phyloP scores from a whole-genome alignment of 176 grass and related monocot species.

The Eragrostis curvula region DNA sequence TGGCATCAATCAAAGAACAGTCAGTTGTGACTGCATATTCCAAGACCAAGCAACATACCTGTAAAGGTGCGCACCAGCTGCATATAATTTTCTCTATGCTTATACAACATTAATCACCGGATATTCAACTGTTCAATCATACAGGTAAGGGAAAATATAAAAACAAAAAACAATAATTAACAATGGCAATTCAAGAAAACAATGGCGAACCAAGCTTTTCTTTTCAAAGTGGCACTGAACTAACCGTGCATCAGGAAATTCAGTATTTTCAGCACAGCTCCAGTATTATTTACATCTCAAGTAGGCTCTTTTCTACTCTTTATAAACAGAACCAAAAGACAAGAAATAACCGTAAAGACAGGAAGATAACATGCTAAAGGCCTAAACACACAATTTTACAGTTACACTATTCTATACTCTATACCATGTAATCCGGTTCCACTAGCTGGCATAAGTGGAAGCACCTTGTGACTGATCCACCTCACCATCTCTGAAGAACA shows the following conservation, averaged over 20 bases:
- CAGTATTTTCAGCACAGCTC: constrained; percentile 26
- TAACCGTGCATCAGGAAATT: constrained; percentile 29
- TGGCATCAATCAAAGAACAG: background rate
- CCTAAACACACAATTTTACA: constrained; percentile 27
- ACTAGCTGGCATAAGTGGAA: constrained; percentile 31
- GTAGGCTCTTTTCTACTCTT: constrained; percentile 28
- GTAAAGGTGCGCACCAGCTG: background rate
- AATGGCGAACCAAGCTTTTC: background rate
- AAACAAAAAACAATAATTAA: background rate
- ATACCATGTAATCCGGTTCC: constrained; percentile 33
- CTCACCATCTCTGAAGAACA: constrained; percentile 48
- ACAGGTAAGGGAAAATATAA: constrained; percentile 3
- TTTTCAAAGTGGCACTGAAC: constrained; percentile 24
- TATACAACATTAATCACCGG: constrained; percentile 4
- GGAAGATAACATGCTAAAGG: background rate
- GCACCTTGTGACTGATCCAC: constrained; percentile 30
- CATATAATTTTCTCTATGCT: background rate
- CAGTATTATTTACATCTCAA: constrained; percentile 45
- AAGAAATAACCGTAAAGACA: constrained; percentile 10
- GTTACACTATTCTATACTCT: constrained; percentile 28
- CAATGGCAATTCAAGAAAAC: background rate
- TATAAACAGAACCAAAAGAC: constrained; percentile 6
- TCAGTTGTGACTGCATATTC: background rate
- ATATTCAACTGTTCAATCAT: background rate
- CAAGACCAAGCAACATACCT: background rate